Evolutionary conservation across 768 basidiomycete species (phyloP).

Genomic region (Tricholoma saponaceum): DNA sequence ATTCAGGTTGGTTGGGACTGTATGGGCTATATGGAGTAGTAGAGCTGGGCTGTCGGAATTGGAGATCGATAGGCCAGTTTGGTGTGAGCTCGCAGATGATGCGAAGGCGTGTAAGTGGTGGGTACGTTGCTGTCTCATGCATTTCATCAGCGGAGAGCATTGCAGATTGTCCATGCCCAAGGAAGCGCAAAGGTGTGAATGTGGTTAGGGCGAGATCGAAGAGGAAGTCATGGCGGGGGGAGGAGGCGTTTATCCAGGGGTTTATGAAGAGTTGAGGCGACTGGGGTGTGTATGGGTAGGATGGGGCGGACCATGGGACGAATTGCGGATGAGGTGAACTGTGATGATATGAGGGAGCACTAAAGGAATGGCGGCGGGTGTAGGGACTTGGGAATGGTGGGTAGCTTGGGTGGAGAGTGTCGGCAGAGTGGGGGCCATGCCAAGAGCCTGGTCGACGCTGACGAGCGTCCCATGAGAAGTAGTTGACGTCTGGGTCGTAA

Average conservation of each 20-base stretch:
- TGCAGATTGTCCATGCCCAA: constrained; percentile 33
- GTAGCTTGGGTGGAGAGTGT: not conserved
- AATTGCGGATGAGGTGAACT: too few species aligned
- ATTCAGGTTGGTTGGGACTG: constrained; percentile 25
- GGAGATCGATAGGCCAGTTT: constrained; percentile 58
- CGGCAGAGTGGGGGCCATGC: not conserved
- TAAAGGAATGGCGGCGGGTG: not conserved
- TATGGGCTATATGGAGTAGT: constrained; percentile 15
- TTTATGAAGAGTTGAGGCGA: too few species aligned
- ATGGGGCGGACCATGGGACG: too few species aligned
- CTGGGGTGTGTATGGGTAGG: too few species aligned
- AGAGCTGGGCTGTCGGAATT: constrained; percentile 25
- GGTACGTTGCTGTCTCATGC: constrained; percentile 50
- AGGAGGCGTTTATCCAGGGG: too few species aligned
- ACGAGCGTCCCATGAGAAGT: not conserved
- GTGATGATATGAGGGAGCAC: too few species aligned
- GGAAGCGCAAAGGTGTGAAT: constrained; percentile 40
- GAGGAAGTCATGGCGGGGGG: too few species aligned
- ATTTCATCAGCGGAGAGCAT: constrained; percentile 43
- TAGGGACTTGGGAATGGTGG: not conserved
- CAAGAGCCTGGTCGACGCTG: constrained; percentile 1
- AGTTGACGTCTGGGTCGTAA: not conserved
- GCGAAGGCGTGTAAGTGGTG: constrained; percentile 46
- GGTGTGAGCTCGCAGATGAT: constrained; percentile 54
- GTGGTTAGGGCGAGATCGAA: constrained; percentile 52